Evolutionary conservation across 305 asterid genomes (phyloP), one percentile per base, ranked within the genome.

Genomic region (Fraxinus nigra): DNA sequence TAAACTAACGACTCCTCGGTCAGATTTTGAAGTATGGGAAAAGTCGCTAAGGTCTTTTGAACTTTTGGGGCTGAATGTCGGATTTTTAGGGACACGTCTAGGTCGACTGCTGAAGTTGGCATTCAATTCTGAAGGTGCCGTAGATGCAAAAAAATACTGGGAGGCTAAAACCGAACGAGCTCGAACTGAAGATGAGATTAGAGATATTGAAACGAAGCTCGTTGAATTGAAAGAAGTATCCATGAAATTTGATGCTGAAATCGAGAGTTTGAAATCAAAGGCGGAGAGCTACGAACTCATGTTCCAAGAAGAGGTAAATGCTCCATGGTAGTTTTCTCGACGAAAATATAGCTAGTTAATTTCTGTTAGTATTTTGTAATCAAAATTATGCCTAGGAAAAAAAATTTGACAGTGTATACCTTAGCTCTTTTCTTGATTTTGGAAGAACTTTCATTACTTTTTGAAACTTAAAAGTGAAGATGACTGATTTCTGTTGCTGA

Each of bases 1-100:
- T 81, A 94, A 87, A 13, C 84, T 87, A 73, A 87, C 87, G 4
- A 92, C 97, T 48, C 86, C 94, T 18, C 85, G 85, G 54, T 81
- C 87, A 69, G 98, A 93, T 75, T 94, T 95, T 30, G 97, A 94
- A 77, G 91, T 87, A 38, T 91, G 99, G 97, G 99, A 94, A n/a
- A 95, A 92, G 88, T 93, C 98, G 3, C 76, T 95, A 77, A 89
- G 88, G 88, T 94, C 98, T 7, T 94, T 95, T 51, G 97, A 94
- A 79, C 92, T 93, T 77, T 72, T 95, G 82, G 98, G 99, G n/a
- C 83, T 95, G 86, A 87, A 89, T 28, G 94, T 92, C 10, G 97
- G 97, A 65, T 95, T 95, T 78, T 56, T 95, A 65, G 84, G 90
- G 33, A 86, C 90, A 4, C 96, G 98, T 61, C 83, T 95, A 72